Evolutionary conservation across 257 asterid genomes (phyloP).

Genomic region (Haberlea rhodopensis): DNA sequence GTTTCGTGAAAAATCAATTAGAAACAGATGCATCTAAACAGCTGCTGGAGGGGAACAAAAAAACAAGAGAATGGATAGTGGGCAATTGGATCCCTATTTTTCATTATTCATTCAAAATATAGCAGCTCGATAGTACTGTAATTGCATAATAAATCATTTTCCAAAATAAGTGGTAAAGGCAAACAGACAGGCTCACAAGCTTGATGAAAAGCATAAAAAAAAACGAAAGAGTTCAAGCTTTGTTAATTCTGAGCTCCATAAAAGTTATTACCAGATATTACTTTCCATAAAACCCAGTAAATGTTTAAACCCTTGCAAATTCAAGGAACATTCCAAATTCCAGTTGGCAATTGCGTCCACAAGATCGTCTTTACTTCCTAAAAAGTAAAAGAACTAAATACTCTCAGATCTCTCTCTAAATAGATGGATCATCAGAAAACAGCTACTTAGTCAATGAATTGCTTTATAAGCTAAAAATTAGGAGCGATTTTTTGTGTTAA

Average conservation of each 20-base stretch:
- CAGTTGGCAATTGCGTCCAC: slow-evolving; percentile 17
- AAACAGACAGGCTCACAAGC: slow-evolving; percentile 10
- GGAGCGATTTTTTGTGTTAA: not conserved
- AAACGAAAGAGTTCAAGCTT: no score
- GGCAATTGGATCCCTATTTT: not conserved
- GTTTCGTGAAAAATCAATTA: not conserved
- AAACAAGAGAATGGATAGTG: not conserved
- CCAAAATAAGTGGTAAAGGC: not conserved
- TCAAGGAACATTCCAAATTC: not conserved
- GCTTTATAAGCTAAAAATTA: slow-evolving; percentile 10
- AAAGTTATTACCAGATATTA: not conserved
- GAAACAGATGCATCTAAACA: not conserved
- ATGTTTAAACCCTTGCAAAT: slow-evolving; percentile 5
- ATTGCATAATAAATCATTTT: not conserved
- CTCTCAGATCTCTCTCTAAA: slow-evolving; percentile 11
- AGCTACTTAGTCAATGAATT: not conserved
- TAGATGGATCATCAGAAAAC: slow-evolving; percentile 4
- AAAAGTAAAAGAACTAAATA: not conserved
- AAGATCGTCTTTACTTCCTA: slow-evolving; percentile 10
- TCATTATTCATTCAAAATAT: not conserved
- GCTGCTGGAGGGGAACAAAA: not conserved
- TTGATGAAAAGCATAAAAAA: not conserved
- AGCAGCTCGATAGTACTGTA: not conserved
- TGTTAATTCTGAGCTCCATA: not conserved
- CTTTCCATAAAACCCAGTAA: not conserved